Evolutionary conservation across 441 rosid species (phyloP).

Genomic region (Capsella rubella): DNA sequence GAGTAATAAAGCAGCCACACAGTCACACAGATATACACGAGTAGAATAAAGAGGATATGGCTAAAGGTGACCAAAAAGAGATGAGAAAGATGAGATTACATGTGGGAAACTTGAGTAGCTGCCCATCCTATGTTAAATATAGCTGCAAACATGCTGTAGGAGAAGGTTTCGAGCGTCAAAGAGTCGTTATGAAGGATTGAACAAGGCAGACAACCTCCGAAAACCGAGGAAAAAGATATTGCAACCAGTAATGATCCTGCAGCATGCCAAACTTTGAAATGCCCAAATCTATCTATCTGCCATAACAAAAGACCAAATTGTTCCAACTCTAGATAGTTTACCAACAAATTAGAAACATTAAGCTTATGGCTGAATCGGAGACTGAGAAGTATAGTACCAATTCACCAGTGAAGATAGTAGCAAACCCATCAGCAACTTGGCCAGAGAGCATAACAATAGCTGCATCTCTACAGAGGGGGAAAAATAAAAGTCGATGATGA

Average conservation of each 20-base stretch:
- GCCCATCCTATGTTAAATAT: slow-evolving; percentile 99
- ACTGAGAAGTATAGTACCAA: slow-evolving; percentile 63
- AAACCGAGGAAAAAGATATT: slow-evolving; percentile 93
- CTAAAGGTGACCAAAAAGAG: not conserved
- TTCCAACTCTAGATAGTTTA: not conserved
- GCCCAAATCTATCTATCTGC: slow-evolving; percentile 98
- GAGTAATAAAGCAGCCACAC: slow-evolving; percentile 6
- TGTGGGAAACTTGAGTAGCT: slow-evolving; percentile 98
- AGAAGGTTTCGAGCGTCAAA: slow-evolving; percentile 62
- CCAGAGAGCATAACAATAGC: slow-evolving; percentile 94
- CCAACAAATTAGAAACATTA: slow-evolving; percentile 1
- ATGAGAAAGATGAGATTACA: slow-evolving; percentile 54
- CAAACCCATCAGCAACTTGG: slow-evolving; percentile 93
- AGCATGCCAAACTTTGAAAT: slow-evolving; percentile 95
- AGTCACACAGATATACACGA: not conserved
- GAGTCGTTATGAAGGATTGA: slow-evolving; percentile 60
- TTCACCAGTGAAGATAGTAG: slow-evolving; percentile 85
- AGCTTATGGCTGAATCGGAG: not conserved
- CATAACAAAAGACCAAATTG: slow-evolving; percentile 34
- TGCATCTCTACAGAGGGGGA: slow-evolving; percentile 65
- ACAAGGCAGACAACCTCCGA: slow-evolving; percentile 92
- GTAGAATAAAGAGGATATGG: not conserved
- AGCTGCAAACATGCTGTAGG: slow-evolving; percentile 87
- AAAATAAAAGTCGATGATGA: not conserved
- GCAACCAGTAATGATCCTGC: slow-evolving; percentile 95